Evolutionary conservation across 2,329 filamentous ascomycete species (phyloP).

Genomic region (Alternaria viburni): DNA sequence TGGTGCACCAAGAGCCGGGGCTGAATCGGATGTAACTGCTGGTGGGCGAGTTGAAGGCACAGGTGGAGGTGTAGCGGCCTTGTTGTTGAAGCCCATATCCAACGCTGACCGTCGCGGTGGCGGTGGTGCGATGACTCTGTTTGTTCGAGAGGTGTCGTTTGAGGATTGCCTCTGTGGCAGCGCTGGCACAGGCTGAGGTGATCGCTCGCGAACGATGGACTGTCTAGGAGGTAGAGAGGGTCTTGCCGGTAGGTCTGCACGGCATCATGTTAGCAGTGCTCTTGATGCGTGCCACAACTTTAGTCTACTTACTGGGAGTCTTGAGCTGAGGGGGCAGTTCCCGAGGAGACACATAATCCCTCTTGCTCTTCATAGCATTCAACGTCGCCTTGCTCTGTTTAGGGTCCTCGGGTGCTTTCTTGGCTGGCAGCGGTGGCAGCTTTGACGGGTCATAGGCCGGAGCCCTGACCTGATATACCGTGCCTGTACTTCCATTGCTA

Average conservation of each 20-base stretch:
- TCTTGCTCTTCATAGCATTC: slow-evolving; percentile 46
- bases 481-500: slow-evolving; percentile 39
- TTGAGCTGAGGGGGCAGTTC: slow-evolving; percentile 35
- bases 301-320: slow-evolving; percentile 27
- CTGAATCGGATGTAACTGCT: slow-evolving; percentile 5
- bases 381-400: slow-evolving; percentile 48
- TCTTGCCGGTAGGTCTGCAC: slow-evolving; percentile 23
- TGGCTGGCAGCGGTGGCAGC: slow-evolving; percentile 62
- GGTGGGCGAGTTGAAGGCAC: slow-evolving; percentile 36
- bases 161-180: slow-evolving; percentile 21
- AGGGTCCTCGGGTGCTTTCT: slow-evolving; percentile 51
- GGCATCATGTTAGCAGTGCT: background rate
- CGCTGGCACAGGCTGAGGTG: slow-evolving; percentile 20
- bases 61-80: slow-evolving; percentile 41
- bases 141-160: slow-evolving; percentile 13
- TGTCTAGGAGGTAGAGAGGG: slow-evolving; percentile 30
- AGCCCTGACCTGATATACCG: slow-evolving; percentile 54
- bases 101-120: slow-evolving; percentile 55
- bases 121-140: slow-evolving; percentile 36
- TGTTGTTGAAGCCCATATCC: slow-evolving; percentile 55
- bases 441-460: slow-evolving; percentile 63
- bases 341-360: slow-evolving; percentile 32
- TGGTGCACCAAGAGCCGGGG: slow-evolving; percentile 34
- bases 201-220: slow-evolving; percentile 12
- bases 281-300: background rate